Conservation (phyloP, 2,329 filamentous ascomycete species). For the Colletotrichum eleusines region DNA sequence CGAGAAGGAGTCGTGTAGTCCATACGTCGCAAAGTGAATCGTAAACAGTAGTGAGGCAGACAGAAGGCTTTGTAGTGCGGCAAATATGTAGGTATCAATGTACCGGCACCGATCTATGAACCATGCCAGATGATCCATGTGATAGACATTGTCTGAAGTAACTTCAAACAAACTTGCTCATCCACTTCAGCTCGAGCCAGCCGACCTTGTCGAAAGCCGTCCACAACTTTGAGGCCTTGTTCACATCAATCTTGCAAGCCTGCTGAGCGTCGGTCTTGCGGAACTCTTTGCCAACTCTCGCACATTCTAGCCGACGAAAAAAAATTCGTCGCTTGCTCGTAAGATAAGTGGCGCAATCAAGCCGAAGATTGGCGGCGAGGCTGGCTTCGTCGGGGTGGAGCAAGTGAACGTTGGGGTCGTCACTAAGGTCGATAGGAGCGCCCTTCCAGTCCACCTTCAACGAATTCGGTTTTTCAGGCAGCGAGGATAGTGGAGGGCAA, state of each 20-base stretch:
- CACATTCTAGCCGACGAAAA: slow-evolving; percentile 76
- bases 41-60: slow-evolving; percentile 1
- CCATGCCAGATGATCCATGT: slow-evolving; percentile 45
- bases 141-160: not conserved
- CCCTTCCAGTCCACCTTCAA: slow-evolving; percentile 93
- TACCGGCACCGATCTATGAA: not conserved
- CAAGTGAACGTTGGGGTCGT: slow-evolving; percentile 75
- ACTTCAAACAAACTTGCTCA: slow-evolving; percentile 52
- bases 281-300: slow-evolving; percentile 82
- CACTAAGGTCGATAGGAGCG: slow-evolving; percentile 78
- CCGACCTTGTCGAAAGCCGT: slow-evolving; percentile 87
- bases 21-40: slow-evolving; percentile 4
- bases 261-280: slow-evolving; percentile 96
- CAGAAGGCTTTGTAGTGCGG: not conserved
- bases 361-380: slow-evolving; percentile 81
- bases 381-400: slow-evolving; percentile 83
- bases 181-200: slow-evolving; percentile 75
- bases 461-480: slow-evolving; percentile 75
- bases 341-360: slow-evolving; percentile 89
- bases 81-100: not conserved
- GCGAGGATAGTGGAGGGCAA: slow-evolving; percentile 75
- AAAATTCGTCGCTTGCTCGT: slow-evolving; percentile 96
- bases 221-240: slow-evolving; percentile 96
- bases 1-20: not conserved
- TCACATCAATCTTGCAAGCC: slow-evolving; percentile 98